These are phyloP conservation scores for Exophiala xenobiotica DNA, from an alignment of 2,329 filamentous ascomycete species.

Conservation along the genomic window DNA sequence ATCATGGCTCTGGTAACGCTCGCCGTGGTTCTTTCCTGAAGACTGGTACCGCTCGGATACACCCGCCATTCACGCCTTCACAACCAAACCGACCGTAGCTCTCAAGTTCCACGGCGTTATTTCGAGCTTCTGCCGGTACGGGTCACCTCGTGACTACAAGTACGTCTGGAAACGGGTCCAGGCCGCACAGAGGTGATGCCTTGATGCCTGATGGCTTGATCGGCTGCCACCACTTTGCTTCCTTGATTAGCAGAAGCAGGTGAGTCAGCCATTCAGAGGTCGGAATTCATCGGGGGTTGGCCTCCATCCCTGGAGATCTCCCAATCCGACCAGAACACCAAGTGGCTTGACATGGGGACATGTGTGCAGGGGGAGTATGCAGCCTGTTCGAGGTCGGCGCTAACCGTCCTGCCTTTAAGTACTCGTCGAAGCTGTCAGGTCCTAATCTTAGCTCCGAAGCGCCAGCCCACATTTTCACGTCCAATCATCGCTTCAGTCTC, in stretches of 20 bases:
- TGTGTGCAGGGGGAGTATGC: conserved; percentile 12
- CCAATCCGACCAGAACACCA: background rate
- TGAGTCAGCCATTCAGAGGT: background rate
- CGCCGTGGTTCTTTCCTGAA: conserved; percentile 1
- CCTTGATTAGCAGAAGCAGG: conserved; percentile 3
- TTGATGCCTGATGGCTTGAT: conserved; percentile 1
- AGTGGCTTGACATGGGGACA: conserved; percentile 11
- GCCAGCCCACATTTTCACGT: conserved; percentile 14
- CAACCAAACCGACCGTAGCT: conserved; percentile 11
- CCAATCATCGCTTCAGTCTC: conserved; percentile 18
- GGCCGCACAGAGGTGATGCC: background rate
- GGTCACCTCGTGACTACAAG: conserved; percentile 18
- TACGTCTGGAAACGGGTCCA: background rate
- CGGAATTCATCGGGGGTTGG: conserved; percentile 5
- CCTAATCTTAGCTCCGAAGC: conserved; percentile 28
- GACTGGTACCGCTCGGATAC: conserved; percentile 17
- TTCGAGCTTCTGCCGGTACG: background rate
- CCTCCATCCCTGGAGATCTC: background rate
- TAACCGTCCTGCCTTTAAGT: conserved; percentile 16
- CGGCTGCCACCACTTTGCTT: background rate
- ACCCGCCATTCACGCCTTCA: conserved; percentile 3
- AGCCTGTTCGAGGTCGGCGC: conserved; percentile 18
- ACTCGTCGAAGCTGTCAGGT: conserved; percentile 21
- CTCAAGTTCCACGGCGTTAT: conserved; percentile 6
- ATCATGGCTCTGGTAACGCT: conserved; percentile 12